These are phyloP conservation scores for Penicillium sp. DNA, from an alignment of 2,329 filamentous ascomycete genomes.

Conservation along the genomic window DNA sequence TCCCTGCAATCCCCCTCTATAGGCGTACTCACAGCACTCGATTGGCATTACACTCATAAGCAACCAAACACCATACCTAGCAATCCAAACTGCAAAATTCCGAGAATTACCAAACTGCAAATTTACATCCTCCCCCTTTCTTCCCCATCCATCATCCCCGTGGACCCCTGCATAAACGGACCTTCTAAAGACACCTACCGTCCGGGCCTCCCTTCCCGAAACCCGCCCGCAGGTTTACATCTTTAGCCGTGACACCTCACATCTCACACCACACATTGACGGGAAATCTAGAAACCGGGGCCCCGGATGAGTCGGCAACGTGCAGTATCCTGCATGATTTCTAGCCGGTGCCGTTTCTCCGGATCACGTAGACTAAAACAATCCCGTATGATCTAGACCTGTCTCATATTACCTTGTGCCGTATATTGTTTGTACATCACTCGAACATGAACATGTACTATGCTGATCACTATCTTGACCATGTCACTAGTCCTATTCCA, in stretches of 20 bases:
- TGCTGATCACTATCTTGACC: neutral
- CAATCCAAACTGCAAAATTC: neutral
- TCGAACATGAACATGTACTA: neutral
- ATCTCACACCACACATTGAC: neutral
- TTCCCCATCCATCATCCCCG: neutral
- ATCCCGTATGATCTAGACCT: neutral
- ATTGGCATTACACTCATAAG: neutral
- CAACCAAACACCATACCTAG: neutral
- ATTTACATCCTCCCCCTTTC: neutral
- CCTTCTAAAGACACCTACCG: neutral
- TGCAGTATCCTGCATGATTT: neutral
- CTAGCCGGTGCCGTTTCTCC: neutral
- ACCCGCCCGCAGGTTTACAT: neutral
- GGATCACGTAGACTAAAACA: neutral
- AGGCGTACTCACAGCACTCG: no score
- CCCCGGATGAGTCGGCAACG: neutral
- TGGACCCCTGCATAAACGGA: constrained; percentile 1
- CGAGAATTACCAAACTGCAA: neutral
- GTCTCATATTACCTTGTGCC: neutral
- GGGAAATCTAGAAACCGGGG: neutral
- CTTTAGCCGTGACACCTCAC: constrained; percentile 1
- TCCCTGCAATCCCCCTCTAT: neutral
- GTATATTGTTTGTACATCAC: neutral
- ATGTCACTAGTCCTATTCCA: neutral
- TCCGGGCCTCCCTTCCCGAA: neutral